Evolutionary conservation across 2,329 filamentous ascomycete genomes (phyloP).

Genomic region (Aspergillus sp.): DNA sequence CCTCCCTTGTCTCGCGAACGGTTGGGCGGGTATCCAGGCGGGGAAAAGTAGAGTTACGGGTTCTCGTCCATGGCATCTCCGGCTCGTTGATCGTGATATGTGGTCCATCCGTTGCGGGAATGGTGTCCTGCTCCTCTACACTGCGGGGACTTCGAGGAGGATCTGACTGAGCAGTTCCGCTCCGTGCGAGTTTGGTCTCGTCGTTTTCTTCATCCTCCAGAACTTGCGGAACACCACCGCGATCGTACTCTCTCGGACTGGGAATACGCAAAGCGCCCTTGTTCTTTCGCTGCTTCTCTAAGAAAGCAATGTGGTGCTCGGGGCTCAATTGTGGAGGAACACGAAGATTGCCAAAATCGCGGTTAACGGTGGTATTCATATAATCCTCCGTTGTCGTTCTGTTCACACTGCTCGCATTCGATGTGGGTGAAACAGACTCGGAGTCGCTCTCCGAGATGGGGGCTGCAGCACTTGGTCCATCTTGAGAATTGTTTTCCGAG

Average conservation of each 20-base stretch:
- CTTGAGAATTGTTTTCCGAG: slow-evolving; percentile 33
- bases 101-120: slow-evolving; percentile 32
- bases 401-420: slow-evolving; percentile 26
- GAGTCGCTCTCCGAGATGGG: slow-evolving; percentile 30
- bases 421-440: slow-evolving; percentile 30
- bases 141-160: slow-evolving; percentile 21
- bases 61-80: slow-evolving; percentile 40
- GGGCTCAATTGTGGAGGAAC: slow-evolving; percentile 60
- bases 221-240: slow-evolving; percentile 71
- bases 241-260: slow-evolving; percentile 86
- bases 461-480: slow-evolving; percentile 16
- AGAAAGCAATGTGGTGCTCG: slow-evolving; percentile 84
- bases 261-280: slow-evolving; percentile 83
- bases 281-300: slow-evolving; percentile 80
- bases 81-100: slow-evolving; percentile 57
- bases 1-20: slow-evolving; percentile 37
- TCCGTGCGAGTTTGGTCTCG: slow-evolving; percentile 26
- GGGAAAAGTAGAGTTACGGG: slow-evolving; percentile 43
- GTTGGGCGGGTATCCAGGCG: slow-evolving; percentile 44
- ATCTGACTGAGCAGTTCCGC: slow-evolving; percentile 30
- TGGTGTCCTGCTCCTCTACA: background rate
- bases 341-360: slow-evolving; percentile 53
- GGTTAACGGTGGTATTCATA: slow-evolving; percentile 12
- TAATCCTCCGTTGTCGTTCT: slow-evolving; percentile 17
- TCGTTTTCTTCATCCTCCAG: slow-evolving; percentile 54